phyloP scores from a whole-genome alignment of 2,329 filamentous ascomycete genomes.

The Blumeria hordei region DNA sequence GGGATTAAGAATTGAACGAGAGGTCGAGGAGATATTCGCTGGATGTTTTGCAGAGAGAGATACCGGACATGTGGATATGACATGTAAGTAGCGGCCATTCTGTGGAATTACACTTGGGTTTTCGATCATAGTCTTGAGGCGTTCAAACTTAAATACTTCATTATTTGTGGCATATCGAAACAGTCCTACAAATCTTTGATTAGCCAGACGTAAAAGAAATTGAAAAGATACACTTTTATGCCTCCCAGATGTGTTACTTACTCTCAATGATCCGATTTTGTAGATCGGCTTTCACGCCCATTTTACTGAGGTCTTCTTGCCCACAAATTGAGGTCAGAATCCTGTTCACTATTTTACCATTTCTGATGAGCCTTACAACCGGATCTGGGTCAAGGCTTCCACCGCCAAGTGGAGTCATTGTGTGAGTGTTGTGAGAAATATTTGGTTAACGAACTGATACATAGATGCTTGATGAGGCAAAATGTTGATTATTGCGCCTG shows the following conservation, averaged over 20 bases:
- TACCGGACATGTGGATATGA: too few relatives aligned
- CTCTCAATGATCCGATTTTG: conserved; percentile 56
- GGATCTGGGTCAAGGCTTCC: conserved; percentile 12
- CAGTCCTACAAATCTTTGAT: not conserved
- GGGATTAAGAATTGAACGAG: not conserved
- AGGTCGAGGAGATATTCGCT: not conserved
- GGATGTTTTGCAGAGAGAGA: not conserved
- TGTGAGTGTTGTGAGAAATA: not conserved
- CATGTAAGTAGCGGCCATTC: not conserved
- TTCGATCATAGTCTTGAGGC: conserved; percentile 10
- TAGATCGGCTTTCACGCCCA: conserved; percentile 64
- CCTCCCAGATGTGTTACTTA: conserved; percentile 24
- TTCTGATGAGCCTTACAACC: conserved; percentile 10
- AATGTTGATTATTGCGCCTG: too few relatives aligned
- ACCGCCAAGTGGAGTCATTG: conserved; percentile 15
- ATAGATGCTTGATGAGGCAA: too few relatives aligned
- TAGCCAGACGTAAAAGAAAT: too few relatives aligned
- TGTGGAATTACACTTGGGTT: conserved; percentile 5
- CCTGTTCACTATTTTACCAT: conserved; percentile 12
- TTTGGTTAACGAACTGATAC: too few relatives aligned
- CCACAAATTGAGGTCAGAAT: conserved; percentile 29
- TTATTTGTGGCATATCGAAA: conserved; percentile 2
- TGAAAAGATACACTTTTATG: not conserved
- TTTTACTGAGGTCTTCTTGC: conserved; percentile 48
- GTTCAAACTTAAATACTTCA: conserved; percentile 9